Percentiles rank a stretch among this genome's conserved stretches.
Evolutionary conservation across 345 rosid genomes (phyloP).

Genomic region (Balakata baccata): DNA sequence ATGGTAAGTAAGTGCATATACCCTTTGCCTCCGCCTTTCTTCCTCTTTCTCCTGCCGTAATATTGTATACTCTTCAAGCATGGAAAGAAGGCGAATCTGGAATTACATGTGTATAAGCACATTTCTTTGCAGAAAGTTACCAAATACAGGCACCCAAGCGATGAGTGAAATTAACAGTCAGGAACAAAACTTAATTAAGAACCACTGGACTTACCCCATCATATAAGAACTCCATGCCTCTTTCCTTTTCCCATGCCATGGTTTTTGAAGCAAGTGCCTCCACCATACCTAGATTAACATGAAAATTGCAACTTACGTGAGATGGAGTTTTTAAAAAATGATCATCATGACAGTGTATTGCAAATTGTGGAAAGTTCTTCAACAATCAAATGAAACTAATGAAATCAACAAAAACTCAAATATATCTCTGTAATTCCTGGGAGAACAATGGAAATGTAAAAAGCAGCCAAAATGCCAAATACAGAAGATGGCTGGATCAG

Average conservation of each 20-base stretch:
- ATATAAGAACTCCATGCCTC: constrained; percentile 66
- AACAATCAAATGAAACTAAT: background rate
- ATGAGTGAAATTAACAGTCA: background rate
- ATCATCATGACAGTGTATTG: background rate
- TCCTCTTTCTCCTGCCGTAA: constrained; percentile 90
- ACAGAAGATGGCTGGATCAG: background rate
- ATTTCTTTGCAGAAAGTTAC: background rate
- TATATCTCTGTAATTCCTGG: background rate
- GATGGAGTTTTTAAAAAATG: background rate
- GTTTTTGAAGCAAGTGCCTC: constrained; percentile 85
- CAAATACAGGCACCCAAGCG: background rate
- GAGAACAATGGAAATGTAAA: background rate
- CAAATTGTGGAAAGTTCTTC: background rate
- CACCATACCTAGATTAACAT: constrained; percentile 59
- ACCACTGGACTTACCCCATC: constrained; percentile 69
- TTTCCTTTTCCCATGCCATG: constrained; percentile 85
- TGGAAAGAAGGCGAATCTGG: constrained; percentile 78
- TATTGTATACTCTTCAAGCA: constrained; percentile 82
- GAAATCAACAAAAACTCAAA: background rate
- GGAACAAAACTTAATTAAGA: background rate
- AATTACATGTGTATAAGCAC: constrained; percentile 12
- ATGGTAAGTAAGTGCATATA: constrained; percentile 37
- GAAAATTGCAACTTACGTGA: background rate
- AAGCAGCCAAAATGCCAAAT: constrained; percentile 2
- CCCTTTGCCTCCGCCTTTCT: constrained; percentile 83